These are phyloP conservation scores for Exophiala calicioides DNA, from an alignment of 2,329 filamentous ascomycete genomes.

Conservation along the genomic window DNA sequence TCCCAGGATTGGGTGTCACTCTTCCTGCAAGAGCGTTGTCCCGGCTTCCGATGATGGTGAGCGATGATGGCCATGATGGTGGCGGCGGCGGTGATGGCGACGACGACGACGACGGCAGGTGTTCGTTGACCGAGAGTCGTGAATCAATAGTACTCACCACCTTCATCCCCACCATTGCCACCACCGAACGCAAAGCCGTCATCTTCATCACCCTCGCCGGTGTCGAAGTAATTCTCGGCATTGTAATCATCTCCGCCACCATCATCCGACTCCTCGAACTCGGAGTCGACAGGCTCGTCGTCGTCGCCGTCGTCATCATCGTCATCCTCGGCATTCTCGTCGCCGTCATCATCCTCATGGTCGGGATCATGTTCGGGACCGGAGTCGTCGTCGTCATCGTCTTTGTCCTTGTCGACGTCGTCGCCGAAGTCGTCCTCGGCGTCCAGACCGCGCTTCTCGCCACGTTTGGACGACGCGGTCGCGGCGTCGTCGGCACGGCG, in stretches of 20 bases:
- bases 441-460: conserved; percentile 31
- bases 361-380: conserved; percentile 33
- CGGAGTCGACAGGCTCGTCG: conserved; percentile 58
- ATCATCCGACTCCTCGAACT: conserved; percentile 62
- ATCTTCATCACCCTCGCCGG: conserved; percentile 57
- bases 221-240: conserved; percentile 65
- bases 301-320: conserved; percentile 49
- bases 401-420: conserved; percentile 44
- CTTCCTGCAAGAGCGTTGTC: too few relatives aligned
- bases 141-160: conserved; percentile 10
- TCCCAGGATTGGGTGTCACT: too few relatives aligned
- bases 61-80: too few relatives aligned
- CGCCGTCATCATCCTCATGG: conserved; percentile 38
- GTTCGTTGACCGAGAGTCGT: too few relatives aligned
- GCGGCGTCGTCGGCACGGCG: too few relatives aligned
- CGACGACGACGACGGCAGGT: too few relatives aligned
- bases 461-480: too few relatives aligned
- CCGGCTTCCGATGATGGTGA: too few relatives aligned
- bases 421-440: conserved; percentile 36
- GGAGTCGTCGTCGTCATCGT: conserved; percentile 30
- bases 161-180: conserved; percentile 52
- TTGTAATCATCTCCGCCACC: conserved; percentile 63
- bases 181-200: conserved; percentile 49
- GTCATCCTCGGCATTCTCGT: conserved; percentile 41
- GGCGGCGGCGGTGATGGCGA: too few relatives aligned